These are phyloP conservation scores for Volvox carteri DNA, from an alignment of 163 green algal genomes.

Conservation along the genomic window DNA sequence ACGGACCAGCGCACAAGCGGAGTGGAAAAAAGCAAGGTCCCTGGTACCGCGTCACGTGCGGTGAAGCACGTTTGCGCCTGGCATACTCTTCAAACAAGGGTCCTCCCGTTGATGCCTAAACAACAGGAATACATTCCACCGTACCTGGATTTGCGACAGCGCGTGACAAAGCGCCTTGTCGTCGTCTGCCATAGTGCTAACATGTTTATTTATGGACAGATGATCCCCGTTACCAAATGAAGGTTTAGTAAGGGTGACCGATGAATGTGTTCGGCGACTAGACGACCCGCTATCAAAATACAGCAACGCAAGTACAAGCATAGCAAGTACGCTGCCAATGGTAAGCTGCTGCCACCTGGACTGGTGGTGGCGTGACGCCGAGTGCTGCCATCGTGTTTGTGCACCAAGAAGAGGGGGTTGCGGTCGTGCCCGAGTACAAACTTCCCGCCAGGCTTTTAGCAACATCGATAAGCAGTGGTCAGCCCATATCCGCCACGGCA, in stretches of 20 bases:
- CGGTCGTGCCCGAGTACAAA: not conserved
- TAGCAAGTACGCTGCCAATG: not conserved
- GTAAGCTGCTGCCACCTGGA: not conserved
- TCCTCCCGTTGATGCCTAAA: not conserved
- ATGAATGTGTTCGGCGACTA: not conserved
- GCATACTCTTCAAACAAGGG: not conserved
- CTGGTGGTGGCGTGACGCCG: not conserved
- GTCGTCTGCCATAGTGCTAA: not conserved
- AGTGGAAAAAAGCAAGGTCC: too few species aligned
- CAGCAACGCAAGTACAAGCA: slow-evolving; percentile 18
- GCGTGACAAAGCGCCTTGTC: slow-evolving; percentile 4
- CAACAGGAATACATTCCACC: not conserved
- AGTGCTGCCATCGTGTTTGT: slow-evolving; percentile 18
- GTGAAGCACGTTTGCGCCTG: too few species aligned
- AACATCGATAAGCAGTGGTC: not conserved
- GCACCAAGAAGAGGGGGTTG: not conserved
- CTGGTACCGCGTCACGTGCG: too few species aligned
- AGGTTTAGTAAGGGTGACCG: not conserved
- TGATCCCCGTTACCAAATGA: not conserved
- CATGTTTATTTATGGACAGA: not conserved
- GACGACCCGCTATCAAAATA: slow-evolving; percentile 45
- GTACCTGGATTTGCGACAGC: slow-evolving; percentile 19
- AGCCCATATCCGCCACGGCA: not conserved
- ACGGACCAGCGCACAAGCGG: not conserved
- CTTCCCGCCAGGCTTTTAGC: not conserved